Base-by-base conservation (phyloP, 768 basidiomycete genomes). In the Trametes elegans region DNA sequence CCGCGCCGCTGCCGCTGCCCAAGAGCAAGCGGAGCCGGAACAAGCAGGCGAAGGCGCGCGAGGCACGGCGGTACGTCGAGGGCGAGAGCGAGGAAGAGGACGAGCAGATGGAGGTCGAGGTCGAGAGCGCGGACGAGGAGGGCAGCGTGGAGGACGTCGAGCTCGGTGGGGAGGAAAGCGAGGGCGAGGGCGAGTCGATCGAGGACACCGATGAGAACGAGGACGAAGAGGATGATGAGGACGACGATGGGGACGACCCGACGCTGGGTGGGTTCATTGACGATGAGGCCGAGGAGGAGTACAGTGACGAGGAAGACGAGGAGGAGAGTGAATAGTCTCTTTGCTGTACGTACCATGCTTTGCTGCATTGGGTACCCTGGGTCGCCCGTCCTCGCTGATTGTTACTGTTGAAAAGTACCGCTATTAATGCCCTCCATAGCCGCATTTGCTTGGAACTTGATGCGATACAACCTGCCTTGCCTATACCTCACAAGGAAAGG, bases 141-240 rank as follows among this genome's bases (percentile, higher is more conserved):
- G 88, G 85, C 10, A 90, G 90, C 63, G 73, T 92, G 39, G 91
- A 90, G 64, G 88, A 90, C 64, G 78, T 90, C 18, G 88, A 88
- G 62, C 71, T 89, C 13, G 87, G 87, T 55, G 84, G 80, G 1
- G 76, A 79, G 35, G 80, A 76, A 18, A 75, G 71, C 14, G 79
- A 73, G 11, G 77, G 76, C 10, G 76, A 76, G n/a, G 73, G 77
- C 11, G 76, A 73, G 0, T 80, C 75, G 0, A 73, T 68, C 2
- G 78, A 71, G 1, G 76, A 73, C 0, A 72, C 70, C 6, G 77
- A 74, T 0, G 78, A 68, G 0, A 74, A 70, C 13, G 76, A 85
- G 38, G 83, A 87, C 41, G 83, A 85, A 50, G 86, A 82, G 14
- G 80, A 76, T 0, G 75, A 70, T 14, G 80, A 80, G 14, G 69